Conservation (phyloP, 108 stramenopile genomes). For the Skeletonema grethae region DNA sequence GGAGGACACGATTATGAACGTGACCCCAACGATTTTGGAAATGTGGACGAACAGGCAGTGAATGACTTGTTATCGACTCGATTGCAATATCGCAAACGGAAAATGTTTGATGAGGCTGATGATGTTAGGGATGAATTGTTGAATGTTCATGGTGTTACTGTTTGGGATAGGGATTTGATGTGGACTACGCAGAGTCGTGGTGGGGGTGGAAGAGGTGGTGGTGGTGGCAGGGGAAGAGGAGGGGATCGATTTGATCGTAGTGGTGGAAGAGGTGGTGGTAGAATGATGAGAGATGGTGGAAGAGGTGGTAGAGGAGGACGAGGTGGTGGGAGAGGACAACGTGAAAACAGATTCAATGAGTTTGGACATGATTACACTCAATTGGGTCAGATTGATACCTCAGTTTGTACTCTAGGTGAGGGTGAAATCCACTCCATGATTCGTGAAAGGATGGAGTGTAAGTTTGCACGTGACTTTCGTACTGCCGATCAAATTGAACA, state of each 20-base stretch:
- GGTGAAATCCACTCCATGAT: constrained; percentile 65
- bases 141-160: constrained; percentile 62
- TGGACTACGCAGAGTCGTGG: constrained; percentile 31
- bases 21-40: constrained; percentile 40
- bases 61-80: constrained; percentile 54
- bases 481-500: constrained; percentile 41
- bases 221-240: background rate
- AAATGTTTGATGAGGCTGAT: constrained; percentile 78
- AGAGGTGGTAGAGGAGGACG: background rate
- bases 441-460: constrained; percentile 63
- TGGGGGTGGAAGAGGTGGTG: background rate
- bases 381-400: constrained; percentile 45
- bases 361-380: constrained; percentile 79
- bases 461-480: constrained; percentile 48
- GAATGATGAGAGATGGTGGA: constrained; percentile 6
- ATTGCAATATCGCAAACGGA: constrained; percentile 29
- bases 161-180: constrained; percentile 51
- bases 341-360: constrained; percentile 62
- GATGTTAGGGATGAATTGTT: constrained; percentile 62
- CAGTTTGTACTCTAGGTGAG: constrained; percentile 47
- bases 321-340: constrained; percentile 19
- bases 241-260: constrained; percentile 2
- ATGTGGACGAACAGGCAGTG: constrained; percentile 51
- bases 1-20: constrained; percentile 52
- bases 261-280: background rate